Base-by-base conservation (phyloP, 2,329 filamentous ascomycete genomes). In the Trichoderma sp. region DNA sequence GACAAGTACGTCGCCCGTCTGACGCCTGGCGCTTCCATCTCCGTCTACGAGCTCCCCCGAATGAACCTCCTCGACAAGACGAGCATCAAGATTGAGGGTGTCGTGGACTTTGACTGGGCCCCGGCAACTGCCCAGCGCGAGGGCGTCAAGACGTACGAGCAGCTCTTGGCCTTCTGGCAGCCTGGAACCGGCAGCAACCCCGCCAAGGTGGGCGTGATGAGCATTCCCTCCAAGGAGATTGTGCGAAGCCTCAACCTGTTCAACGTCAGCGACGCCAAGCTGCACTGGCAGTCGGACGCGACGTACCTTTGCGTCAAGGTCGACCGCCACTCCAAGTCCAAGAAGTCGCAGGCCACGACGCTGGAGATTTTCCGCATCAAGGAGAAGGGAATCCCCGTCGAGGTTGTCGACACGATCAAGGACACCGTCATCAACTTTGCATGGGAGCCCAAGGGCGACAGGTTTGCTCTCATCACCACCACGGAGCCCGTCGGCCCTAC, bases 341-440 rank as follows among this genome's bases (percentile, higher is more conserved):
- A 98, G 85, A 99, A 98, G 81, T 97, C 93, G 3, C 87, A 96
- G 73, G 94, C 93, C 67, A 99, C 95, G 39, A 98, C 96, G 71
- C 87, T 99, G 43, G 95, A 99, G 78, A 98, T 99, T 75, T 99
- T 99, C 90, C 92, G 95, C 67, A 87, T 99, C 72, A 89, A 88
- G 77, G 95, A 99, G 79, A 99, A 99, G 86, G 94, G 95, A 71
- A 95, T 99, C 2, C 95, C 95, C 1, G 94, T 99, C 63, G 95
- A 99, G 79, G 95, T 98, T 64, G 93, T 99, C 59, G 95, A 99
- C 79, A 93, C 90, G 62, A 91, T 99, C 80, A 98, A 98, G 81
- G 95, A 98, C 74, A 97, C 93, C 1, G 95, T 99, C 72, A 96
- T 99, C 81, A 99, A 99, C 83, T 99, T 99, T 76, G 93, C 95